phyloP scores from a whole-genome alignment of 768 basidiomycete genomes.

The Tephrocybe sp. region DNA sequence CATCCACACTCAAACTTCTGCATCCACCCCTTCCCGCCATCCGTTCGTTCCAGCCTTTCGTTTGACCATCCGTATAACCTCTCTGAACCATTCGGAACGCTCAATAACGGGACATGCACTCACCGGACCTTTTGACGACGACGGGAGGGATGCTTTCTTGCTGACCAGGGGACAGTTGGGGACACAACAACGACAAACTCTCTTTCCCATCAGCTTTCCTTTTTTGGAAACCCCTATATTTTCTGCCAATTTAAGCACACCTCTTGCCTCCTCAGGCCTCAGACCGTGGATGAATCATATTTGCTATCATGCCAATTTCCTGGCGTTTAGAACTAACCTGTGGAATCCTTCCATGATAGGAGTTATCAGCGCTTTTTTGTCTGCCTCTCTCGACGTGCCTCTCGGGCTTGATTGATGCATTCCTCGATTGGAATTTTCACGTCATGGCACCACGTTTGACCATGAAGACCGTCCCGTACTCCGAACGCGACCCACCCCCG shows the following conservation, averaged over 20 bases:
- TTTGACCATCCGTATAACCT: conserved; percentile 21
- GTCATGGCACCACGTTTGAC: background rate
- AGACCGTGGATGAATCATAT: too few species aligned
- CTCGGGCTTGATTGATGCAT: too few species aligned
- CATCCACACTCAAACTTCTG: conserved; percentile 36
- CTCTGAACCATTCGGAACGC: conserved; percentile 21
- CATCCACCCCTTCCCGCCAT: conserved; percentile 56
- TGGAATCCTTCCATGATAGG: too few species aligned
- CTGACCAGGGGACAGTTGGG: conserved; percentile 24
- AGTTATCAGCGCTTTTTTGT: too few species aligned
- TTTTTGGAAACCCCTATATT: conserved; percentile 17
- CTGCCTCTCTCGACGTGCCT: too few species aligned
- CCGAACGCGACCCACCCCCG: background rate
- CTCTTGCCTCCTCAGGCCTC: background rate
- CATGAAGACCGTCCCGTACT: background rate
- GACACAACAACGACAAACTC: conserved; percentile 33
- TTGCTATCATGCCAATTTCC: too few species aligned
- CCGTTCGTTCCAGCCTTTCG: conserved; percentile 23
- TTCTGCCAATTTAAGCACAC: background rate
- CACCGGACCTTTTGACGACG: conserved; percentile 68
- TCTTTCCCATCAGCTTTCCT: conserved; percentile 13
- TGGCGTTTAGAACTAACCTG: too few species aligned
- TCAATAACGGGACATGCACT: conserved; percentile 43
- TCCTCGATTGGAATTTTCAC: background rate
- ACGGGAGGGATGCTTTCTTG: conserved; percentile 35